A percentile compares a stretch with the other conserved stretches of the same genome.
Conservation (phyloP, 352 stramenopile genomes). For the Phytophthora fragariae region DNA sequence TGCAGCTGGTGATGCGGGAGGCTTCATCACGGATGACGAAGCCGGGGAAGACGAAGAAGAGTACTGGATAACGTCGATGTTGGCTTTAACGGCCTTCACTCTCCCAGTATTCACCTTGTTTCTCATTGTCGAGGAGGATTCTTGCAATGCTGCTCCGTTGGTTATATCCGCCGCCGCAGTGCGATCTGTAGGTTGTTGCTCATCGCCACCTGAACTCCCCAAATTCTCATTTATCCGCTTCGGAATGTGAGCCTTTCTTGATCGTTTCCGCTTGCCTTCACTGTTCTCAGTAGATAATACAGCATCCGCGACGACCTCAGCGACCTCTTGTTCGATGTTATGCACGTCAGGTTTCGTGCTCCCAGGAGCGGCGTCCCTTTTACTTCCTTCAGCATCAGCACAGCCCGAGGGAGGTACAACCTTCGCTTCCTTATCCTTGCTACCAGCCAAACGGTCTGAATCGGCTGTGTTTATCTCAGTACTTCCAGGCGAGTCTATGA, state of each 20-base stretch:
- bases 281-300: conserved; percentile 16
- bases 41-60: conserved; percentile 11
- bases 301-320: conserved; percentile 16
- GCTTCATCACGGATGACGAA: conserved; percentile 14
- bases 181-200: conserved; percentile 5
- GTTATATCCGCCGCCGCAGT: neutral
- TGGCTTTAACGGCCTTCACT: neutral
- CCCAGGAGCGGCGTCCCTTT: neutral
- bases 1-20: conserved; percentile 4
- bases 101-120: conserved; percentile 2
- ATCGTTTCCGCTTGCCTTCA: conserved; percentile 9
- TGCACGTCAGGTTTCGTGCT: neutral
- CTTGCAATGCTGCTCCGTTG: neutral
- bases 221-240: conserved; percentile 23
- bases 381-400: neutral
- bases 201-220: conserved; percentile 8
- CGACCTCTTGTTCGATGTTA: conserved; percentile 14
- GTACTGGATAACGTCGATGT: conserved; percentile 1
- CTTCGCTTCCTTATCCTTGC: conserved; percentile 7
- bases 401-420: neutral
- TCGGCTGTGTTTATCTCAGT: neutral
- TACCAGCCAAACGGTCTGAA: neutral
- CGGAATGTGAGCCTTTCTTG: neutral
- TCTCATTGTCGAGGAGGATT: neutral
- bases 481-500: neutral